These are phyloP conservation scores for Sordariomycetes sp. DNA, from an alignment of 2,329 filamentous ascomycete genomes.

Conservation along the genomic window DNA sequence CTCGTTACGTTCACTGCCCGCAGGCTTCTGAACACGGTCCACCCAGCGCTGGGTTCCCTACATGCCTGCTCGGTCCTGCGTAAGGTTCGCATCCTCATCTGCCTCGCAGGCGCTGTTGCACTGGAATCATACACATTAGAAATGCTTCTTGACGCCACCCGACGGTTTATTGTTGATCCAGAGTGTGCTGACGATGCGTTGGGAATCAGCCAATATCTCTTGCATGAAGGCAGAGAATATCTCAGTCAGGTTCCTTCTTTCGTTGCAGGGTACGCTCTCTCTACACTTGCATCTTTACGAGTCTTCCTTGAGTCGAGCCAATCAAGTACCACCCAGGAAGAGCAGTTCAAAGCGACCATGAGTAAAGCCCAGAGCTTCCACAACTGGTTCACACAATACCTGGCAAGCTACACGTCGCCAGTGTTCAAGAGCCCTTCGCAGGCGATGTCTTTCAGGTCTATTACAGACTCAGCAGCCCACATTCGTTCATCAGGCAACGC, in stretches of 20 bases:
- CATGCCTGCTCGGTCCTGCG: constrained; percentile 81
- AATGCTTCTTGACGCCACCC: constrained; percentile 76
- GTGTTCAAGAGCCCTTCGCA: constrained; percentile 38
- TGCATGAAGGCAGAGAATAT: constrained; percentile 57
- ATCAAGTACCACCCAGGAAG: constrained; percentile 76
- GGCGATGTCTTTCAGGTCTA: constrained; percentile 50
- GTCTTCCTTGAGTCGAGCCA: constrained; percentile 67
- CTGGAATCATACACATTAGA: constrained; percentile 75
- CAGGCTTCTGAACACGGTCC: constrained; percentile 69
- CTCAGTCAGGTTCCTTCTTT: constrained; percentile 63
- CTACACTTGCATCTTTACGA: constrained; percentile 68
- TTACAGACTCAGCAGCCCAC: constrained; percentile 59
- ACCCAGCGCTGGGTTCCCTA: constrained; percentile 74
- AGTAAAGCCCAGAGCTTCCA: constrained; percentile 69
- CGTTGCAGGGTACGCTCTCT: constrained; percentile 69
- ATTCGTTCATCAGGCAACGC: constrained; percentile 63
- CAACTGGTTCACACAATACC: constrained; percentile 64
- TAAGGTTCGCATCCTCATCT: constrained; percentile 75
- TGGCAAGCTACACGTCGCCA: constrained; percentile 52
- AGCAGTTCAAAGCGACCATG: constrained; percentile 69
- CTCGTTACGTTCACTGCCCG: constrained; percentile 67
- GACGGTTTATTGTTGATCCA: constrained; percentile 69
- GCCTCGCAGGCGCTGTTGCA: constrained; percentile 65
- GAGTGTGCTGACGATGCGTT: constrained; percentile 88
- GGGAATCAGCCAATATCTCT: constrained; percentile 76